Percentiles rank a stretch among this genome's conserved stretches.
Evolutionary conservation across 2,329 filamentous ascomycete genomes (phyloP).

Genomic region (Alternaria solani): DNA sequence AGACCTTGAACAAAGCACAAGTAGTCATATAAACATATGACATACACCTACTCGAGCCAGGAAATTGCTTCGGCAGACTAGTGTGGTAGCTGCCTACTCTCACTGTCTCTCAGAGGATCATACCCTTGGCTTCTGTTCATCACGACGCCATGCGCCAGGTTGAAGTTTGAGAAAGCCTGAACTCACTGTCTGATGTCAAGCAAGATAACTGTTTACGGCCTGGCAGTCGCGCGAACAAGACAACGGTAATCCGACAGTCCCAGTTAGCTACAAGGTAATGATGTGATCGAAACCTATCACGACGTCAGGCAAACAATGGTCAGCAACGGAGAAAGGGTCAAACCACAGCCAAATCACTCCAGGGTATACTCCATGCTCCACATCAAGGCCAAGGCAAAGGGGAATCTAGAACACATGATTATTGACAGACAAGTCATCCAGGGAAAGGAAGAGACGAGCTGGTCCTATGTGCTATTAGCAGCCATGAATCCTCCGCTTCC

Average conservation of each 20-base stretch:
- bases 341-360: slow-evolving; percentile 15
- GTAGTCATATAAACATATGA: not conserved
- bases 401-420: slow-evolving; percentile 23
- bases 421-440: slow-evolving; percentile 23
- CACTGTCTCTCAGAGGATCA: not conserved
- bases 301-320: slow-evolving; percentile 20
- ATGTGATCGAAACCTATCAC: slow-evolving; percentile 17
- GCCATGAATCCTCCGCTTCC: slow-evolving; percentile 23
- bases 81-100: not conserved
- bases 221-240: not conserved
- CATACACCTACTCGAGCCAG: not conserved
- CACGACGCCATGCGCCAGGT: not conserved
- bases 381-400: slow-evolving; percentile 17
- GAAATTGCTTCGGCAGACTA: not conserved
- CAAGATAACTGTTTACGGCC: not conserved
- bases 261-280: not conserved
- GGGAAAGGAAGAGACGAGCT: slow-evolving; percentile 25
- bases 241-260: not conserved
- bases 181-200: not conserved
- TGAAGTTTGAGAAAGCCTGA: not conserved
- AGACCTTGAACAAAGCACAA: not conserved
- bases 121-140: not conserved
- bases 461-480: slow-evolving; percentile 37
- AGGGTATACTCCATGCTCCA: not conserved
- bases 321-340: slow-evolving; percentile 14